These are phyloP conservation scores for Boletus mariae DNA, from an alignment of 1,284 basidiomycete species.

Conservation along the genomic window DNA sequence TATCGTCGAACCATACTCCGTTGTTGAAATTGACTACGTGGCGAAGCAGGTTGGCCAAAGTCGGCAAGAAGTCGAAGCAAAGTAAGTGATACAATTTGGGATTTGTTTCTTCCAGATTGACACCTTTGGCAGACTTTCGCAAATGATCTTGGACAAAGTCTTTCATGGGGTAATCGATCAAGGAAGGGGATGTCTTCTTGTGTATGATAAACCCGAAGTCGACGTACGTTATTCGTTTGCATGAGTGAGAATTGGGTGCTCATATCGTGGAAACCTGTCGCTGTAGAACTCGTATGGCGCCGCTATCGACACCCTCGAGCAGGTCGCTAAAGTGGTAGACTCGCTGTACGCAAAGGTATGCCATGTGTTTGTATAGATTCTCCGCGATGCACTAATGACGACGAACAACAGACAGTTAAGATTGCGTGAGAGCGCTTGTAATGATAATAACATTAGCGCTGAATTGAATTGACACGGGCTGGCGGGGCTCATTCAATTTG, in stretches of 20 bases:
- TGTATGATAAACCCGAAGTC: constrained; percentile 81
- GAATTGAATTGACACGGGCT: background rate
- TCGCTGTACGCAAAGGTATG: constrained; percentile 84
- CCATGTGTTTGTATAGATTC: background rate
- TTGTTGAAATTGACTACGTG: constrained; percentile 88
- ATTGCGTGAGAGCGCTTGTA: constrained; percentile 22
- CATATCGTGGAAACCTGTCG: background rate
- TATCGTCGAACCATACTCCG: constrained; percentile 93
- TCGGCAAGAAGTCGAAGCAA: constrained; percentile 88
- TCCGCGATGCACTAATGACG: background rate
- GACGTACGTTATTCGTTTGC: constrained; percentile 56
- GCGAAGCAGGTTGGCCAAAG: constrained; percentile 89
- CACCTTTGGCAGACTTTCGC: constrained; percentile 64
- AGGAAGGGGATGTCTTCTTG: constrained; percentile 86
- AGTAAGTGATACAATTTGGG: constrained; percentile 50
- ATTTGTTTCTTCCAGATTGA: constrained; percentile 2
- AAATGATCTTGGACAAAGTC: constrained; percentile 98
- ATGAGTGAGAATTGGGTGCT: background rate
- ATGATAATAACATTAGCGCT: background rate
- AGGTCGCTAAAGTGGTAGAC: constrained; percentile 90
- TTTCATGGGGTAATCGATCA: constrained; percentile 95
- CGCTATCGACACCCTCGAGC: constrained; percentile 84
- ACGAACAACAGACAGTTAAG: constrained; percentile 19
- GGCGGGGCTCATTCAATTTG: background rate
- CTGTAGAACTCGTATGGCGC: constrained; percentile 79